Percentiles rank a stretch among this genome's conserved stretches.
phyloP scores from a whole-genome alignment of 139 green algal species.

The Penium margaritaceum region DNA sequence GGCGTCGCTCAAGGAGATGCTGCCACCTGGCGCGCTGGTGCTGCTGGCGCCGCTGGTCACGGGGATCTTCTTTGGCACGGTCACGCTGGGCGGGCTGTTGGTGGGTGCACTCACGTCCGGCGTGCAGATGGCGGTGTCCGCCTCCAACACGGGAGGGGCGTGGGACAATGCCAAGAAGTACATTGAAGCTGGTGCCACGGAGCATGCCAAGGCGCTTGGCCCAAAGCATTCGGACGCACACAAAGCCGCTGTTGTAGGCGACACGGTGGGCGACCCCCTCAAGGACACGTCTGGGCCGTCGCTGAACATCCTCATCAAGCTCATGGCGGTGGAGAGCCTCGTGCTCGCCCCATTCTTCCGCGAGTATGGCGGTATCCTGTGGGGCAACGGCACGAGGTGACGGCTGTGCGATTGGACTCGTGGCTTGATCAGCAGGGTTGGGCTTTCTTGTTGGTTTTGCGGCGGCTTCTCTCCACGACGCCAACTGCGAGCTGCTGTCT shows the following conservation, averaged over 20 bases:
- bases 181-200: conserved; percentile 57
- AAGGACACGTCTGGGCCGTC: conserved; percentile 84
- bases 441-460: no score
- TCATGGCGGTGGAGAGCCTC: conserved; percentile 89
- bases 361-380: conserved; percentile 38
- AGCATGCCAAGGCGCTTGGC: conserved; percentile 79
- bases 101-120: conserved; percentile 50
- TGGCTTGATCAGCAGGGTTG: no score
- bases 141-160: conserved; percentile 63
- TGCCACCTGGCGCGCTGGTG: conserved; percentile 56
- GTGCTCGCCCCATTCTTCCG: conserved; percentile 47
- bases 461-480: no score
- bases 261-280: conserved; percentile 89
- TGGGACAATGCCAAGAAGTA: conserved; percentile 99
- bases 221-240: conserved; percentile 91
- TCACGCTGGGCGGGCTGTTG: conserved; percentile 59
- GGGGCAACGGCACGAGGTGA: no score
- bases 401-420: no score
- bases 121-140: conserved; percentile 60
- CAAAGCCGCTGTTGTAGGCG: conserved; percentile 92
- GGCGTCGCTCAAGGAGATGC: conserved; percentile 60
- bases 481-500: no score
- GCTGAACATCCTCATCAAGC: conserved; percentile 99
- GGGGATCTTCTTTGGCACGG: conserved; percentile 57
- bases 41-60: conserved; percentile 51